These are phyloP conservation scores for Gaeumannomyces tritici DNA, from an alignment of 2,329 filamentous ascomycete genomes.

Conservation along the genomic window DNA sequence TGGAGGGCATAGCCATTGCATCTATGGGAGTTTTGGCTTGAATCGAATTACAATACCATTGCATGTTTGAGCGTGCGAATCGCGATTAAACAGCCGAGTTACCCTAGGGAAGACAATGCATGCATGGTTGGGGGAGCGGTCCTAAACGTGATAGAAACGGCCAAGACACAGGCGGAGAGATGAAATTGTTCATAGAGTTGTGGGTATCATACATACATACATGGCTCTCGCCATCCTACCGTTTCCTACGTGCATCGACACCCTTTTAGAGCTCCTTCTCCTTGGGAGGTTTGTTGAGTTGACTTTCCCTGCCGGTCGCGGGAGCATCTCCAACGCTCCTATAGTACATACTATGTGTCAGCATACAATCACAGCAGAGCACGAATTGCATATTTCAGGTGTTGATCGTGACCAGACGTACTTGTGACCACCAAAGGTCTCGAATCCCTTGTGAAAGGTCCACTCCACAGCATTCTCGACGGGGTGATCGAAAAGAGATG, in stretches of 20 bases:
- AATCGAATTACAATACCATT: not conserved
- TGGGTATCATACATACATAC: conserved; percentile 3
- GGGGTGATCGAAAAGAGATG: conserved; percentile 79
- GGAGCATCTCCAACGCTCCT: conserved; percentile 45
- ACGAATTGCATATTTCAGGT: not conserved
- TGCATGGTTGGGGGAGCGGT: too few species aligned
- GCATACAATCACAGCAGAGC: not conserved
- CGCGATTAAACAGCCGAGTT: too few species aligned
- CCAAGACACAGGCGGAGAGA: not conserved
- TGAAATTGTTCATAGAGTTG: not conserved
- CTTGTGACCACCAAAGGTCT: conserved; percentile 54
- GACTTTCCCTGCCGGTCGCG: conserved; percentile 39
- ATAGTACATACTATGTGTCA: not conserved
- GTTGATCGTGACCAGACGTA: not conserved
- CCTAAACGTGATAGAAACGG: not conserved
- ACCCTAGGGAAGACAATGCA: too few species aligned
- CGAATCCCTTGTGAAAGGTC: conserved; percentile 76
- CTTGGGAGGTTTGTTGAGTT: conserved; percentile 31
- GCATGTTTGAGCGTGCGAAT: not conserved
- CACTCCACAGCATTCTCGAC: conserved; percentile 89
- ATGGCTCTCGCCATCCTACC: not conserved
- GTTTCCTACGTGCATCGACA: too few species aligned
- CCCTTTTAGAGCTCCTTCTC: conserved; percentile 30
- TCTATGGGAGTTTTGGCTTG: not conserved
- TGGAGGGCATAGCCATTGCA: not conserved